These are phyloP conservation scores for Microthlaspi erraticum DNA, from an alignment of 345 rosid genomes.

Conservation along the genomic window DNA sequence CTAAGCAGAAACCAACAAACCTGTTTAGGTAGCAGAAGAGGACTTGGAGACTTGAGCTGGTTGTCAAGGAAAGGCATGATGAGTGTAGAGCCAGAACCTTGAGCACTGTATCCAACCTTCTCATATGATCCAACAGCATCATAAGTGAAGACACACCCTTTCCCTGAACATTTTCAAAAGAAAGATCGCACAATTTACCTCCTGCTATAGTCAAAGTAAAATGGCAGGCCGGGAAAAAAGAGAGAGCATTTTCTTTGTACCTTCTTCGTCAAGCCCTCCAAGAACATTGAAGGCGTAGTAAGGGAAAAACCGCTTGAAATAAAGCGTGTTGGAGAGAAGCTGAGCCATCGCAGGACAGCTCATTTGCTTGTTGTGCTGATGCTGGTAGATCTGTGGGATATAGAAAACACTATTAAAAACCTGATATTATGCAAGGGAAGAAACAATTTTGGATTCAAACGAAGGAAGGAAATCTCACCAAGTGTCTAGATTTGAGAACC, in stretches of 20 bases:
- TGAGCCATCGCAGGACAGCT: constrained; percentile 97
- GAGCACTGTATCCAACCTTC: constrained; percentile 95
- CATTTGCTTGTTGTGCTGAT: constrained; percentile 98
- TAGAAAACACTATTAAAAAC: neutral
- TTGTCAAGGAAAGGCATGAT: constrained; percentile 97
- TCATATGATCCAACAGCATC: constrained; percentile 99
- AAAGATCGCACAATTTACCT: neutral
- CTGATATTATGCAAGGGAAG: neutral
- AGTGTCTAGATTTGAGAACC: constrained; percentile 75
- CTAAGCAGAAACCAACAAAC: constrained; percentile 40
- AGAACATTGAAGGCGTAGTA: constrained; percentile 94
- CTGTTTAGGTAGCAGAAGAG: constrained; percentile 85
- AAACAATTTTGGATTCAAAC: neutral
- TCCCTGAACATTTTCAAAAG: constrained; percentile 52
- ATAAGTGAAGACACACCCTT: constrained; percentile 94
- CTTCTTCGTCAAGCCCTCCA: constrained; percentile 95
- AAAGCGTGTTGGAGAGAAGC: constrained; percentile 95
- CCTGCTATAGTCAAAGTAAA: neutral
- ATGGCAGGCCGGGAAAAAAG: neutral
- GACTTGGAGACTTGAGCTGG: constrained; percentile 96
- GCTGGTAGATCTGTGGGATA: constrained; percentile 78
- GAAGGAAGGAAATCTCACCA: constrained; percentile 61
- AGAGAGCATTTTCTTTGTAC: constrained; percentile 42
- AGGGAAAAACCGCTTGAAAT: constrained; percentile 96
- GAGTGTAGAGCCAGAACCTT: constrained; percentile 91